Conservation (phyloP, 805 yeast genomes). For the Barnettozyma pratensis region DNA sequence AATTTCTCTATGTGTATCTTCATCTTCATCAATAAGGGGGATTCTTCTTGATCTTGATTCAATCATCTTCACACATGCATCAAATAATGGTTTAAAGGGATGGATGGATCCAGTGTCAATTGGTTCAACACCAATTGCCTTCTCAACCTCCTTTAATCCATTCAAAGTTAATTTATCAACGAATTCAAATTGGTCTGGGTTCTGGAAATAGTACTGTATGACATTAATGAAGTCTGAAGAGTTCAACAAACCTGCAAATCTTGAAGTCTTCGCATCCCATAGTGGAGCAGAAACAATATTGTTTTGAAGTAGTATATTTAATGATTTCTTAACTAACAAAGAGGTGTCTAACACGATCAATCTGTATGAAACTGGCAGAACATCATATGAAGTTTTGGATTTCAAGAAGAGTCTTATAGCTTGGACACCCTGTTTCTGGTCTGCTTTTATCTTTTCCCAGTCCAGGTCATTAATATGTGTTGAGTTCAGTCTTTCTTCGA, state of each 20-base stretch:
- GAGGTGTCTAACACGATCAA: slow-evolving; percentile 92
- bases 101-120: slow-evolving; percentile 84
- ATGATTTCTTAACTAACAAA: slow-evolving; percentile 79
- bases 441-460: slow-evolving; percentile 8
- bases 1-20: slow-evolving; percentile 85
- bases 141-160: slow-evolving; percentile 82
- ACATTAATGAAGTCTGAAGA: slow-evolving; percentile 92
- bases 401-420: slow-evolving; percentile 81
- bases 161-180: slow-evolving; percentile 82
- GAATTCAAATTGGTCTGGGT: slow-evolving; percentile 81
- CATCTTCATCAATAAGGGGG: slow-evolving; percentile 92
- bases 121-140: slow-evolving; percentile 79
- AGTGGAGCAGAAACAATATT: slow-evolving; percentile 94
- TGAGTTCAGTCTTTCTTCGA: slow-evolving; percentile 21
- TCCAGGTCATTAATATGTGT: slow-evolving; percentile 17
- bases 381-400: slow-evolving; percentile 93
- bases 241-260: slow-evolving; percentile 92
- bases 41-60: slow-evolving; percentile 86
- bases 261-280: slow-evolving; percentile 86
- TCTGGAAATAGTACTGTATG: slow-evolving; percentile 86
- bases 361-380: slow-evolving; percentile 90
- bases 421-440: slow-evolving; percentile 66
- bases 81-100: slow-evolving; percentile 84
- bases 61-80: slow-evolving; percentile 90
- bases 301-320: slow-evolving; percentile 86